Evolutionary conservation across 495 filamentous ascomycete genomes (phyloP).

Genomic region (Penicillium lividum): DNA sequence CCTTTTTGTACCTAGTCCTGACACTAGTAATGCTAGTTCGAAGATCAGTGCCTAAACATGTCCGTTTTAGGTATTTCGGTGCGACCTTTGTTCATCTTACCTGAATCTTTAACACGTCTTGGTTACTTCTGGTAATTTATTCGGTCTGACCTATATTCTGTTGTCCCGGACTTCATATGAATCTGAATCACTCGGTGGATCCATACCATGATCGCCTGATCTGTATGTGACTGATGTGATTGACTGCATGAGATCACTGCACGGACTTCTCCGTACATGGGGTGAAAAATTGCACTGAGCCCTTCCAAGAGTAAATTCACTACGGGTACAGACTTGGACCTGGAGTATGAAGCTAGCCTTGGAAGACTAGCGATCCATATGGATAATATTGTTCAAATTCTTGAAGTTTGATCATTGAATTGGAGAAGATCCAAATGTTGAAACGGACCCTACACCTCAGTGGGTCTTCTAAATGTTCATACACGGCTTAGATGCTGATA

Average conservation of each 20-base stretch:
- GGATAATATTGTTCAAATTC: no score
- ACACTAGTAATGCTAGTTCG: neutral
- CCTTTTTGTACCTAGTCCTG: neutral
- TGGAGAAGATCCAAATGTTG: no score
- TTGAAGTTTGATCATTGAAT: no score
- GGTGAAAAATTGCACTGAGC: no score
- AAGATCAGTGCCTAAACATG: neutral
- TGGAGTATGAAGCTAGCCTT: neutral
- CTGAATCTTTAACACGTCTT: neutral
- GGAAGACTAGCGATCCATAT: no score
- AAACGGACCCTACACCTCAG: no score
- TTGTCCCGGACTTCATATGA: neutral
- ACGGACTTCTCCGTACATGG: neutral
- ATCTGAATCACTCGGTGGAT: neutral
- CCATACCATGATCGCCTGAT: slow-evolving; percentile 5
- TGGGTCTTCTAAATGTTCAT: no score
- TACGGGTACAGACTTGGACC: no score
- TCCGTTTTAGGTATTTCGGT: neutral
- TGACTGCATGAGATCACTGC: slow-evolving; percentile 2
- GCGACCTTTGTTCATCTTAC: neutral
- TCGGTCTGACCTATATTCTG: neutral
- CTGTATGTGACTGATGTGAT: neutral
- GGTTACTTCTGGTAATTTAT: neutral
- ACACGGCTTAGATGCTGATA: no score
- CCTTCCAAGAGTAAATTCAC: no score